Conservation (phyloP, 2,329 filamentous ascomycete species). For the Xylaria sp. region DNA sequence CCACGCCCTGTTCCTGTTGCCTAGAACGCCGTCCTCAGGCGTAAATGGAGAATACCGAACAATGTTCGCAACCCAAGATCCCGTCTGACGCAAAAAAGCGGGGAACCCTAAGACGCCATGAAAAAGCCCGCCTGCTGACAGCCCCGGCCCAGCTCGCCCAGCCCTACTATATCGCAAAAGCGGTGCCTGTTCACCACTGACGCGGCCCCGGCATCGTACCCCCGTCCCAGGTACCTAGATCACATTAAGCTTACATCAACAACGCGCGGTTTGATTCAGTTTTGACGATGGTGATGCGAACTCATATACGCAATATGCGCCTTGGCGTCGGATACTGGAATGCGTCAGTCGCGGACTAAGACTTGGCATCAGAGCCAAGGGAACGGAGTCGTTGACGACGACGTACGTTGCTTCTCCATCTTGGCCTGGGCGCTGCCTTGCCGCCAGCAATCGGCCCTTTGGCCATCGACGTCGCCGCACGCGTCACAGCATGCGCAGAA, state of each 20-base stretch:
- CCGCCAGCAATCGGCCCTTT: slow-evolving; percentile 4
- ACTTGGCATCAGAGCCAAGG: not conserved
- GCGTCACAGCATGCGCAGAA: slow-evolving; percentile 32
- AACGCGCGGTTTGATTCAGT: not conserved
- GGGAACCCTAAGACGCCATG: not conserved
- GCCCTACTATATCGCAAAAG: not conserved
- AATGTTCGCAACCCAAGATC: not conserved
- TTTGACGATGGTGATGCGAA: slow-evolving; percentile 21
- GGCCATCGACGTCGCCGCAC: slow-evolving; percentile 22
- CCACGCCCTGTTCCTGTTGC: not conserved
- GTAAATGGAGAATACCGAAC: not conserved
- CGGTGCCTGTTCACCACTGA: not conserved
- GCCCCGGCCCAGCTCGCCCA: too few relatives aligned
- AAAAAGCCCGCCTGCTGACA: not conserved
- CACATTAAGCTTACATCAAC: not conserved
- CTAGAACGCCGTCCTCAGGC: not conserved
- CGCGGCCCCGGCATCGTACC: not conserved
- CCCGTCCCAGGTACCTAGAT: not conserved
- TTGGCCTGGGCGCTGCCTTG: slow-evolving; percentile 24
- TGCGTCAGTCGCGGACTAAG: slow-evolving; percentile 15
- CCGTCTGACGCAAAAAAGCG: not conserved
- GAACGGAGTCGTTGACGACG: not conserved
- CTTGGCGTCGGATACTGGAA: slow-evolving; percentile 29
- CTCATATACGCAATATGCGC: slow-evolving; percentile 28
- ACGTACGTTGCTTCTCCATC: slow-evolving; percentile 33